Evolutionary conservation across 768 basidiomycete genomes (phyloP).

Genomic region (Royoungia palumana): DNA sequence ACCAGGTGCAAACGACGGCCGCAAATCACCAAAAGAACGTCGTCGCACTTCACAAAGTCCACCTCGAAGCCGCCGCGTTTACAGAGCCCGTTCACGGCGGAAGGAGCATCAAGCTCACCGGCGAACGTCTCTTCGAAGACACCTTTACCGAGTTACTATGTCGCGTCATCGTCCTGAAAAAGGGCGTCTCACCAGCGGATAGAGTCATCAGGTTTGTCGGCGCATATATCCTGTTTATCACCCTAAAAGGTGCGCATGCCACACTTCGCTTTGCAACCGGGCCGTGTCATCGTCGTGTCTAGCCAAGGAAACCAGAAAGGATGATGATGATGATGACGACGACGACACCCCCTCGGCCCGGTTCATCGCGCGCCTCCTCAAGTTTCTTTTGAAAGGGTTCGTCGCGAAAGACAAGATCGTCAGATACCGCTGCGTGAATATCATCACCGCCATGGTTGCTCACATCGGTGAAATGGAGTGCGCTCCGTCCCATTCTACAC

Average conservation of each 20-base stretch:
- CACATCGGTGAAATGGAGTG: slow-evolving; percentile 86
- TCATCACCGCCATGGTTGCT: slow-evolving; percentile 76
- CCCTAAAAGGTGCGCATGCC: slow-evolving; percentile 62
- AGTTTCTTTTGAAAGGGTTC: slow-evolving; percentile 76
- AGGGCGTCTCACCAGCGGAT: slow-evolving; percentile 74
- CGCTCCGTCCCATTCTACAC: slow-evolving; percentile 19
- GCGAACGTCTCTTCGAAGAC: slow-evolving; percentile 76
- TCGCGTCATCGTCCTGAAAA: slow-evolving; percentile 69
- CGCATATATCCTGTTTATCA: slow-evolving; percentile 70
- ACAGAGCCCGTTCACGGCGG: slow-evolving; percentile 50
- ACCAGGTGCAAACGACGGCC: slow-evolving; percentile 68
- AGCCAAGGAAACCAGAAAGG: slow-evolving; percentile 39
- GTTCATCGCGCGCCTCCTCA: slow-evolving; percentile 64
- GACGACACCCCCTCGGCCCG: slow-evolving; percentile 69
- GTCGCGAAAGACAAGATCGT: slow-evolving; percentile 83
- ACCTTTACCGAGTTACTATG: slow-evolving; percentile 57
- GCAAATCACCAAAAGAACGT: slow-evolving; percentile 91
- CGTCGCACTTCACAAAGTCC: slow-evolving; percentile 77
- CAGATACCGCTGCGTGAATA: slow-evolving; percentile 73
- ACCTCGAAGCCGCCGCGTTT: slow-evolving; percentile 55
- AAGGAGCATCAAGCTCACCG: slow-evolving; percentile 53
- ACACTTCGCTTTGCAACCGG: background rate
- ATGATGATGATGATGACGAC: slow-evolving; percentile 44
- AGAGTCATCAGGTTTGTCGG: slow-evolving; percentile 78
- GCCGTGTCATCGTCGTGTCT: background rate